Percentiles rank a stretch among this genome's conserved stretches.
These are phyloP conservation scores for Coemansia sp. DNA, from an alignment of 192 early-diverging fungal species.

Conservation along the genomic window DNA sequence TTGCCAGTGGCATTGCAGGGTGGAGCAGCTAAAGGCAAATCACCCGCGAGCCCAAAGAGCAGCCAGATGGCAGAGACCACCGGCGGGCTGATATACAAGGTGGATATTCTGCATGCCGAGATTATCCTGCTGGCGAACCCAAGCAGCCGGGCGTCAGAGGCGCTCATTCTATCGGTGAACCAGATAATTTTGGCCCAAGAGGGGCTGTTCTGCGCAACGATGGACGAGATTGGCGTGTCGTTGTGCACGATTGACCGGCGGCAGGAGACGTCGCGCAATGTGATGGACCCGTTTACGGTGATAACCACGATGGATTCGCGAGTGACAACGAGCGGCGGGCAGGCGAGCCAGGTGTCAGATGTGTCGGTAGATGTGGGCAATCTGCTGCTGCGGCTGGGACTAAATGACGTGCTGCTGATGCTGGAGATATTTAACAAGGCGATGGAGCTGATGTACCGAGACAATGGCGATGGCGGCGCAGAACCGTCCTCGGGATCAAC, in stretches of 20 bases:
- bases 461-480: constrained; percentile 11
- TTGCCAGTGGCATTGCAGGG: constrained; percentile 2
- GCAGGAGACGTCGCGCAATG: constrained; percentile 73
- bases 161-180: constrained; percentile 81
- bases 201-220: constrained; percentile 68
- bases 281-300: constrained; percentile 91
- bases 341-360: constrained; percentile 59
- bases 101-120: constrained; percentile 79
- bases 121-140: constrained; percentile 84
- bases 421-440: constrained; percentile 78
- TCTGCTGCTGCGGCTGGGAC: constrained; percentile 79
- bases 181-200: constrained; percentile 81
- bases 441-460: constrained; percentile 58
- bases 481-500: neutral
- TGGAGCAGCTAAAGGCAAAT: neutral
- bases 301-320: constrained; percentile 77
- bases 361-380: constrained; percentile 74
- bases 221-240: constrained; percentile 85
- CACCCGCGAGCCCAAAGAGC: neutral
- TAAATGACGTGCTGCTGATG: constrained; percentile 81
- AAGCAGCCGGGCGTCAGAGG: constrained; percentile 69
- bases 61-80: constrained; percentile 11
- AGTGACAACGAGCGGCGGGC: constrained; percentile 29
- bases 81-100: constrained; percentile 65
- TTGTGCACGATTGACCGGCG: constrained; percentile 87